These are phyloP conservation scores for Penicillium sp. DNA, from an alignment of 2,329 filamentous ascomycete species.

Conservation along the genomic window DNA sequence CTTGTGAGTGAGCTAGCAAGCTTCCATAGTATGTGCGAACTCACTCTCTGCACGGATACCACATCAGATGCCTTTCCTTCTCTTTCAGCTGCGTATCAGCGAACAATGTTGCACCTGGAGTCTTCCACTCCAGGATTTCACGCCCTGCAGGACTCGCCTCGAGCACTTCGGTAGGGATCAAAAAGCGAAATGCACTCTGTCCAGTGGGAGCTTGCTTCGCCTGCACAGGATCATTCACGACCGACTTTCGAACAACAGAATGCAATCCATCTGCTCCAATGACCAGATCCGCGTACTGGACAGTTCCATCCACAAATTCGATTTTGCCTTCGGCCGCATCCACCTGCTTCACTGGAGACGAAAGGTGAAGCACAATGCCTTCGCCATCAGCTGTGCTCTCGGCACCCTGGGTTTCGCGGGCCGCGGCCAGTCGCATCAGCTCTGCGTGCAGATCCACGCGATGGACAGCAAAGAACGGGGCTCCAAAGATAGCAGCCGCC, in stretches of 20 bases:
- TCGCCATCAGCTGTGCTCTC: too few relatives aligned
- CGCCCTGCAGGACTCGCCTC: slow-evolving; percentile 35
- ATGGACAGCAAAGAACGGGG: slow-evolving; percentile 13
- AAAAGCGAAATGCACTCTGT: slow-evolving; percentile 28
- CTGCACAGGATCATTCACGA: slow-evolving; percentile 8
- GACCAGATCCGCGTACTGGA: slow-evolving; percentile 29
- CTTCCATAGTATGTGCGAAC: too few relatives aligned
- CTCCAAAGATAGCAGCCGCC: too few relatives aligned
- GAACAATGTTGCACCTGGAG: slow-evolving; percentile 17
- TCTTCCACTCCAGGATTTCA: slow-evolving; percentile 32
- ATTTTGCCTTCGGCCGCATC: slow-evolving; percentile 19
- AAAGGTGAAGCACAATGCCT: slow-evolving; percentile 21
- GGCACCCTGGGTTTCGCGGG: too few relatives aligned
- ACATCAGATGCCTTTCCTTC: slow-evolving; percentile 28
- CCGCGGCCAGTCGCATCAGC: slow-evolving; percentile 19
- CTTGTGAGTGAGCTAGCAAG: too few relatives aligned
- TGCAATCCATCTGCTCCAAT: slow-evolving; percentile 35
- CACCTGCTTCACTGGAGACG: slow-evolving; percentile 21
- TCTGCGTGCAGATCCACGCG: slow-evolving; percentile 21
- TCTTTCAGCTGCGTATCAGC: slow-evolving; percentile 17
- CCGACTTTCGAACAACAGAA: slow-evolving; percentile 13
- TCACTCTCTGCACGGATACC: slow-evolving; percentile 32
- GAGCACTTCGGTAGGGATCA: slow-evolving; percentile 25
- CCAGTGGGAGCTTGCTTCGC: slow-evolving; percentile 8
- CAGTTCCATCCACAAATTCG: slow-evolving; percentile 20